Percentiles rank a stretch among this genome's conserved stretches.
These are phyloP conservation scores for Populus hybrid DNA, from an alignment of 441 rosid species.

Conservation along the genomic window DNA sequence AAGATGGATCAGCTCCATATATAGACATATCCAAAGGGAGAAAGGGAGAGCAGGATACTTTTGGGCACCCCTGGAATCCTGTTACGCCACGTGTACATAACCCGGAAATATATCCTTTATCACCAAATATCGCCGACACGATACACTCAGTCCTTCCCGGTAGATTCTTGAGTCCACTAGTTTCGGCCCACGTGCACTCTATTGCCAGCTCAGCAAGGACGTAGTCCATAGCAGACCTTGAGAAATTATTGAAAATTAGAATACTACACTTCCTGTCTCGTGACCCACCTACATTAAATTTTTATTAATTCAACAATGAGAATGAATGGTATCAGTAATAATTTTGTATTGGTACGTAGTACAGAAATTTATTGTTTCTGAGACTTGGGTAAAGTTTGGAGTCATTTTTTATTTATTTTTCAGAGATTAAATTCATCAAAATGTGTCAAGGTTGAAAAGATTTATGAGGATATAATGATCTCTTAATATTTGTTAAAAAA, in stretches of 20 bases:
- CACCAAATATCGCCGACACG: slow-evolving; percentile 30
- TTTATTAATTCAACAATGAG: too few species aligned
- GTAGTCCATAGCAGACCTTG: neutral
- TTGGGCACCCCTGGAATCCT: slow-evolving; percentile 25
- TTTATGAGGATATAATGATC: too few species aligned
- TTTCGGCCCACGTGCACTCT: slow-evolving; percentile 16
- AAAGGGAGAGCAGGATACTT: slow-evolving; percentile 5
- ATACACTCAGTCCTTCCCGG: neutral
- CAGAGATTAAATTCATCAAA: too few species aligned
- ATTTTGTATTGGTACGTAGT: too few species aligned
- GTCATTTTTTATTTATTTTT: too few species aligned
- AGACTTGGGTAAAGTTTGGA: too few species aligned
- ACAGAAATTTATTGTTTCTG: too few species aligned
- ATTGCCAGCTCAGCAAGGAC: slow-evolving; percentile 1
- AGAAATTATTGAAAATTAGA: neutral
- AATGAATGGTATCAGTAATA: too few species aligned
- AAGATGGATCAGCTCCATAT: slow-evolving; percentile 14
- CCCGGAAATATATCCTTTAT: neutral
- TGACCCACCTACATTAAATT: neutral
- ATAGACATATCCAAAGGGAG: slow-evolving; percentile 4
- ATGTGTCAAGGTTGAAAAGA: too few species aligned
- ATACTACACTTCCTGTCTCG: neutral
- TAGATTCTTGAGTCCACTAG: neutral
- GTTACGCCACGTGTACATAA: slow-evolving; percentile 31
- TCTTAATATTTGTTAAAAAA: too few species aligned